Base-by-base conservation (phyloP, 768 basidiomycete species). In the Mrakia frigida region DNA sequence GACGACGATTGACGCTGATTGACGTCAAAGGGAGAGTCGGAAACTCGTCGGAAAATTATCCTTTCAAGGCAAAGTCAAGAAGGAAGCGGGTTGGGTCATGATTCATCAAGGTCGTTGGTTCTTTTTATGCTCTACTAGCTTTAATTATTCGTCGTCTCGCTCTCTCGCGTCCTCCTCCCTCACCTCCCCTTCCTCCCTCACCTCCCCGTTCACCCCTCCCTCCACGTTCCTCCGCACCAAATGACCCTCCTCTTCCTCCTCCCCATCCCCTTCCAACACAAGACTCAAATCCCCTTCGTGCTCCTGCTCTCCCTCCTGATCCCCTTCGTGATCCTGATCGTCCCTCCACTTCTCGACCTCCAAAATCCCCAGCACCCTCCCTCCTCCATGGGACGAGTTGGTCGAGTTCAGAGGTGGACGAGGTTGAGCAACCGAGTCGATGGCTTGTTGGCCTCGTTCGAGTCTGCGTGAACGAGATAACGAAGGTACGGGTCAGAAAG, bases 361-460 rank as follows among this genome's bases (percentile, higher is more conserved):
- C 61, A 68, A 31, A 14, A 80, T 79, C 28, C 82, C 61, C 53
- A 83, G 59, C 68, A 81, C 82, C 68, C 81, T 81, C 79, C 82
- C 82, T 43, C 82, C 81, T 41, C 73, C 37, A 18, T 16, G 7
- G 9, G 52, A 25, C 2, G 81, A 83, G 0, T 80, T 81, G 37
- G 85, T 84, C 46, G 46, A 18, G 10, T 2, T 80, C 79, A 41
- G n/a, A 13, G 11, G 37, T 56, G n/a, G 31, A 33, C 52, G 53
- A 46, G 21, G 25, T 59, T 43, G 52, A 56, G 41, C 65, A 63
- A 56, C n/a, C 28, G n/a, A 46, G 35, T 53, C 53, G 63, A 73
- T 41, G 11, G 71, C 71, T 35, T 59, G 71, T 35, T 56, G 53
- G 21, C 43, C 71, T 18, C 39, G 71, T 35, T 72, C 71, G 33